These are phyloP conservation scores for Sporisorium reilianum DNA, from an alignment of 1,284 basidiomycete species.

Conservation along the genomic window DNA sequence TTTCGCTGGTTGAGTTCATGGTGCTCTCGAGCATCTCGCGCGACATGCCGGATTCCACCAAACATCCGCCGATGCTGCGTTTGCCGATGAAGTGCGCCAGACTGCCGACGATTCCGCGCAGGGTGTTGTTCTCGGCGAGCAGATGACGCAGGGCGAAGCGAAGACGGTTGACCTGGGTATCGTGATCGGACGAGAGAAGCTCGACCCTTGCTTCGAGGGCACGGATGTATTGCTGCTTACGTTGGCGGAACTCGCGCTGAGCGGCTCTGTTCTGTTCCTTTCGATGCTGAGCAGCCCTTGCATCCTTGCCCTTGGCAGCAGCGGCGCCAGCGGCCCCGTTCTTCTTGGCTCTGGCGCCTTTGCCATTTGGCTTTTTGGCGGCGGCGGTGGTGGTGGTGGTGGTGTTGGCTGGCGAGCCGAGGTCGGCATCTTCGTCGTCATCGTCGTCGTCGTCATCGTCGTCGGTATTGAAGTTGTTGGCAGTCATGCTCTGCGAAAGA, in stretches of 20 bases:
- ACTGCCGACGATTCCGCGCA: conserved; percentile 51
- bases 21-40: conserved; percentile 47
- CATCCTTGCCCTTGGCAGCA: conserved; percentile 36
- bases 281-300: conserved; percentile 40
- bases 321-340: conserved; percentile 23
- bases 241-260: conserved; percentile 64
- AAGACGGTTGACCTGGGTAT: conserved; percentile 62
- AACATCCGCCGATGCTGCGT: conserved; percentile 51
- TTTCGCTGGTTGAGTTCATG: conserved; percentile 53
- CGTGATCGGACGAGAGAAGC: conserved; percentile 61
- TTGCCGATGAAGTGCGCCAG: conserved; percentile 60
- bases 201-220: conserved; percentile 63
- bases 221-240: conserved; percentile 66
- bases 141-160: conserved; percentile 54
- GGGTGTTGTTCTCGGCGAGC: conserved; percentile 61
- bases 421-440: conserved; percentile 47
- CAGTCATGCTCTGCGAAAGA: conserved; percentile 22
- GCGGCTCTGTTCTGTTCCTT: conserved; percentile 65
- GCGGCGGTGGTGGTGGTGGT: too few species aligned
- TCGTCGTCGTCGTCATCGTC: conserved; percentile 53
- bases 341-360: conserved; percentile 20
- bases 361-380: conserved; percentile 32
- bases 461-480: conserved; percentile 33
- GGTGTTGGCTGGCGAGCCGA: conserved; percentile 21
- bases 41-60: conserved; percentile 50